Base-by-base conservation (phyloP, 768 basidiomycete species). In the Cystofilobasidium ferigula region DNA sequence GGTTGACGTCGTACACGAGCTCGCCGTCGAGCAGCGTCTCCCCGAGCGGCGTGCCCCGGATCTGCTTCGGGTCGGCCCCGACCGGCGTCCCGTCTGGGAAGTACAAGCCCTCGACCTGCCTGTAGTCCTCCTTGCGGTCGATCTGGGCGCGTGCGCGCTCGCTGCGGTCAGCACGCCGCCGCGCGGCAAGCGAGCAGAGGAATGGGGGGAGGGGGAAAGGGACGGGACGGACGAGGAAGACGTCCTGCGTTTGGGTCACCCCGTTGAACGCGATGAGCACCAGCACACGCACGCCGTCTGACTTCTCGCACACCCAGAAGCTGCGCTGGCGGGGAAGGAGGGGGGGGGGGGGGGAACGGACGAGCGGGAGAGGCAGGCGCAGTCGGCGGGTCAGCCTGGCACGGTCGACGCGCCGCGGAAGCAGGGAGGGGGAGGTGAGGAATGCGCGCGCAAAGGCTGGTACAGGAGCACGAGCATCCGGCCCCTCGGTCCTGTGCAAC, bases 241-340 rank as follows among this genome's bases (percentile, higher is more conserved):
- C 83, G 58, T 80, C 79, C 69, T 80, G 80, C 54, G 72, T 73
- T 30, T 72, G 45, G 80, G 70, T 79, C 78, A 61, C 81, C 71
- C 38, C 76, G 71, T 78, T 86, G 80, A 59, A 85, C 81, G 74
- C 82, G 58, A 98, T 81, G 66, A 94, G 78, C 60, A 98, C 82
- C 34, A 99, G 79, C 45, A 98, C 88, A 40, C 95, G 84, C 60
- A 99, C 75, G 16, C 95, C 95, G 73, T 98, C 95, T 16, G 90
- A 94, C 79, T 98, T 98, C 79, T 99, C 95, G 78, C 92, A 95
- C 48, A 99, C 95, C 94, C 94, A 99, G 76, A 88, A 99, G 74
- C 93, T 97, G 73, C n/a, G n/a, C 56, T 32, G 28, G 20, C 14
- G 20, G 8, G 42, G 13, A 0, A 51, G 40, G 32, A 34, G 42